Evolutionary conservation across 2,329 filamentous ascomycete genomes (phyloP), one percentile per base, ranked within the genome.

Genomic region (Diaporthe aspalathi): DNA sequence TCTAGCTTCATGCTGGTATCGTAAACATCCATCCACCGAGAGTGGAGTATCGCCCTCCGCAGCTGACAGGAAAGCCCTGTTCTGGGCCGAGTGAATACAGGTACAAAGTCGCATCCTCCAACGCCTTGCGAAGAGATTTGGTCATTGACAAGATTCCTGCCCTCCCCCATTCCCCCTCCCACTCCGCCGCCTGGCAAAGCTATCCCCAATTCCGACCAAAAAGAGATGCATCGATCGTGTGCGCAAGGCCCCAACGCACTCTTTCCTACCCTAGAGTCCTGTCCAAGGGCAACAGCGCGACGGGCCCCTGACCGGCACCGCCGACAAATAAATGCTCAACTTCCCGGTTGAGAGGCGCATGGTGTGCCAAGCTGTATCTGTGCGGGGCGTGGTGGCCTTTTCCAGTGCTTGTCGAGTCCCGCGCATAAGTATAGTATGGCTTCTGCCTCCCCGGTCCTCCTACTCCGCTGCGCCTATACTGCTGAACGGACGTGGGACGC

Each of bases 71-170:
- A 56, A 22, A 38, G 29, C 29, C 20, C 45, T 65, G 29, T 32
- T 20, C 43, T 35, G 60, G 43, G 22, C 11, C 22, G 22, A 47
- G 27, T 35, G 17, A 63, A 17, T 49, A 35, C 11, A 47, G 17
- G 5, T 22, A 65, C 60, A 65, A 65, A 38, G 24, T 50, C 45
- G 38, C 35, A 50, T 9, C 60, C 45, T 20, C 60, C 60, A 65
- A 65, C 60, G 60, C 60, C 60, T 38, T 65, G 60, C 60, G n/a
- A 65, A 65, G 27, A 38, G 17, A 32, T 50, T 24, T 35, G 16
- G 60, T 65, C 17, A 17, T 65, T 12, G 29, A 38, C 60, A 65
- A 49, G 12, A 24, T 65, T 24, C 22, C 45, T 38, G 14, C 29
- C 60, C 35, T 5, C 32, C n/a, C n/a, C n/a, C n/a, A n/a, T 32